A percentile compares a stretch with the other conserved stretches of the same genome.
phyloP scores from a whole-genome alignment of 129 eudicot species.

The Pseudognaphalium luteoalbum region DNA sequence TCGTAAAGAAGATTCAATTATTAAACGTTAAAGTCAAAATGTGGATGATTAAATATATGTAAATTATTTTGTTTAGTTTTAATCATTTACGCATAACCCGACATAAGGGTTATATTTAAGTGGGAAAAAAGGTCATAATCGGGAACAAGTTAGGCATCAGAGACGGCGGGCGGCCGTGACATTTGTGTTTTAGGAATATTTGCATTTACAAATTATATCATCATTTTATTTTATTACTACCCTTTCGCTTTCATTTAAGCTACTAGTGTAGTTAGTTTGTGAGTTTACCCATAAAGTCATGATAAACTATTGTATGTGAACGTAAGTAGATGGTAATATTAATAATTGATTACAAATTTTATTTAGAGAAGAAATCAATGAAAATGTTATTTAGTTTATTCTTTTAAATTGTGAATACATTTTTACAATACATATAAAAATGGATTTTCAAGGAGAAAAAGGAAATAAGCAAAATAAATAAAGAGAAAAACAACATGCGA shows the following conservation, averaged over 20 bases:
- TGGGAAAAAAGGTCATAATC: slow-evolving; percentile 27
- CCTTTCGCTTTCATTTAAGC: slow-evolving; percentile 5
- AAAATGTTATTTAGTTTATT: no score
- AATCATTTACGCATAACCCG: slow-evolving; percentile 41
- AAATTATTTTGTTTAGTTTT: slow-evolving; percentile 13
- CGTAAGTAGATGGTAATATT: no score
- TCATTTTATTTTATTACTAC: background rate
- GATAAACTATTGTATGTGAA: no score
- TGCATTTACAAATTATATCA: background rate
- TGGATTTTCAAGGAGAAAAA: no score
- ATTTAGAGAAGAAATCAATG: no score
- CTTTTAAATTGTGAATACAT: no score
- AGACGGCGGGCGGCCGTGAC: slow-evolving; percentile 41
- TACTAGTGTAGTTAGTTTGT: background rate
- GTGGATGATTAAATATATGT: slow-evolving; percentile 11
- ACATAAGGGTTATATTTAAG: slow-evolving; percentile 25
- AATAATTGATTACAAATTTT: no score
- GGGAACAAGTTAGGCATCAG: slow-evolving; percentile 32
- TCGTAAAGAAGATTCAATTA: slow-evolving; percentile 21
- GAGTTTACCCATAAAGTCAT: background rate
- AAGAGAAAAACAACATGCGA: no score
- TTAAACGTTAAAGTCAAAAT: slow-evolving; percentile 30
- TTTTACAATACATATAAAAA: no score
- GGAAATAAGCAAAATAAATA: no score
- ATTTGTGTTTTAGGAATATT: slow-evolving; percentile 21